Evolutionary conservation across 2,329 filamentous ascomycete species (phyloP).

Genomic region (Fusarium coffeatum): DNA sequence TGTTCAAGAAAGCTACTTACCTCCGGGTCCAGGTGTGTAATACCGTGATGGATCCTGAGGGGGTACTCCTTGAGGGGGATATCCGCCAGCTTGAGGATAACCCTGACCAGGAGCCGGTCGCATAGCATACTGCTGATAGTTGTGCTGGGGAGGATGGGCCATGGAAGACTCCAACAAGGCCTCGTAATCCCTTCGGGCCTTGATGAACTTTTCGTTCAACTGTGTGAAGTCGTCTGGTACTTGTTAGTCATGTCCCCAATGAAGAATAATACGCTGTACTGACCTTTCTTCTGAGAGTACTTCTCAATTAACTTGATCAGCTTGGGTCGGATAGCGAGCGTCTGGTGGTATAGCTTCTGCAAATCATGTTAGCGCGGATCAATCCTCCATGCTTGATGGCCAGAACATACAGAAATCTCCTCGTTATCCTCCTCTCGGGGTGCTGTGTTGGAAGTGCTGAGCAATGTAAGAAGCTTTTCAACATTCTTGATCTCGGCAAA

Average conservation of each 20-base stretch:
- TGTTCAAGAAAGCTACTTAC: slow-evolving; percentile 30
- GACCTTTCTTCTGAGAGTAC: slow-evolving; percentile 95
- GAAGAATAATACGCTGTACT: neutral
- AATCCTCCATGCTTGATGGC: neutral
- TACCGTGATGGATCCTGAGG: slow-evolving; percentile 74
- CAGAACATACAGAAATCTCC: slow-evolving; percentile 80
- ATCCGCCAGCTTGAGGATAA: slow-evolving; percentile 55
- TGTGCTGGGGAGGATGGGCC: slow-evolving; percentile 87
- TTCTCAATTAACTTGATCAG: slow-evolving; percentile 98
- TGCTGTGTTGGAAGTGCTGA: slow-evolving; percentile 87
- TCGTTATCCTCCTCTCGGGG: slow-evolving; percentile 92
- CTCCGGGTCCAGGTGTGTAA: slow-evolving; percentile 69
- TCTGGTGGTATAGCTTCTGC: slow-evolving; percentile 87
- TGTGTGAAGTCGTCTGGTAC: slow-evolving; percentile 86
- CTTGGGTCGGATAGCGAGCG: slow-evolving; percentile 93
- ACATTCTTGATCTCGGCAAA: slow-evolving; percentile 74
- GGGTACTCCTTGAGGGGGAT: slow-evolving; percentile 57
- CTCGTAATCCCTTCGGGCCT: slow-evolving; percentile 96
- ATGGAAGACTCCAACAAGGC: slow-evolving; percentile 95
- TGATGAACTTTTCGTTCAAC: slow-evolving; percentile 99
- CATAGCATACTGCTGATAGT: slow-evolving; percentile 76
- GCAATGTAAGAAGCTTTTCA: slow-evolving; percentile 80
- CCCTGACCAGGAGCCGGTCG: slow-evolving; percentile 63
- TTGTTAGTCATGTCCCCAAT: neutral
- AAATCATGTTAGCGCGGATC: slow-evolving; percentile 48